Conservation (phyloP, 164 flowering plant species). For the Vitis amurensis region DNA sequence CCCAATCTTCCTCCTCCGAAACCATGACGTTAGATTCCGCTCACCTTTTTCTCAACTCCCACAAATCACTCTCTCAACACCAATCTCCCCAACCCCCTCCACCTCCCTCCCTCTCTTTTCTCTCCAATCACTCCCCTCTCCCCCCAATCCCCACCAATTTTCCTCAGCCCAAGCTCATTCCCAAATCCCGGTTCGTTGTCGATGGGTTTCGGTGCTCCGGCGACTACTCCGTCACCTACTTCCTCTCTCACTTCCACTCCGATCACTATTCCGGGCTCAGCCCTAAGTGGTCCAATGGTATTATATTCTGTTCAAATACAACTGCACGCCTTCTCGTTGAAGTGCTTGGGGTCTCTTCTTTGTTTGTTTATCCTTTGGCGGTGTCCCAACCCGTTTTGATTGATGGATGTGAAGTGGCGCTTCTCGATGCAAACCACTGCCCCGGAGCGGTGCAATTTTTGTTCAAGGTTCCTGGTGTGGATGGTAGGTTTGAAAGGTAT, state of each 20-base stretch:
- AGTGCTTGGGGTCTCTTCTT: slow-evolving; percentile 41
- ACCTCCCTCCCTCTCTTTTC: slow-evolving; percentile 25
- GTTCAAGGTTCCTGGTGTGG: slow-evolving; percentile 38
- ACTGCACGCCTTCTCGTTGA: slow-evolving; percentile 60
- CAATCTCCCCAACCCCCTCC: too few relatives aligned
- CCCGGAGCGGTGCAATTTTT: slow-evolving; percentile 92
- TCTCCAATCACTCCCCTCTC: slow-evolving; percentile 33
- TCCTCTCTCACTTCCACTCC: slow-evolving; percentile 93
- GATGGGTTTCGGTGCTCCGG: slow-evolving; percentile 71
- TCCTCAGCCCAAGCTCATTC: slow-evolving; percentile 67
- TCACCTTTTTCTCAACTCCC: slow-evolving; percentile 40
- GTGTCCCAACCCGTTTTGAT: slow-evolving; percentile 36
- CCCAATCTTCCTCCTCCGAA: slow-evolving; percentile 16
- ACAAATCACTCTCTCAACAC: slow-evolving; percentile 16
- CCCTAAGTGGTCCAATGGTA: slow-evolving; percentile 64
- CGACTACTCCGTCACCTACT: slow-evolving; percentile 63
- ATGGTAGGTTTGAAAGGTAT: slow-evolving; percentile 46
- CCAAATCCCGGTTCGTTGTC: slow-evolving; percentile 65
- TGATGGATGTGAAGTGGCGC: slow-evolving; percentile 65
- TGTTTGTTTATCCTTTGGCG: slow-evolving; percentile 43
- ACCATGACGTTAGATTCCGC: slow-evolving; percentile 48
- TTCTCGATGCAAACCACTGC: slow-evolving; percentile 87
- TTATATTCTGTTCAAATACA: slow-evolving; percentile 64
- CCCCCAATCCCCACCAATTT: slow-evolving; percentile 42
- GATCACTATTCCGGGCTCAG: slow-evolving; percentile 84